A percentile compares a stretch with the other conserved stretches of the same genome.
Conservation (phyloP, 768 basidiomycete species). For the Phanerochaete sordida region DNA sequence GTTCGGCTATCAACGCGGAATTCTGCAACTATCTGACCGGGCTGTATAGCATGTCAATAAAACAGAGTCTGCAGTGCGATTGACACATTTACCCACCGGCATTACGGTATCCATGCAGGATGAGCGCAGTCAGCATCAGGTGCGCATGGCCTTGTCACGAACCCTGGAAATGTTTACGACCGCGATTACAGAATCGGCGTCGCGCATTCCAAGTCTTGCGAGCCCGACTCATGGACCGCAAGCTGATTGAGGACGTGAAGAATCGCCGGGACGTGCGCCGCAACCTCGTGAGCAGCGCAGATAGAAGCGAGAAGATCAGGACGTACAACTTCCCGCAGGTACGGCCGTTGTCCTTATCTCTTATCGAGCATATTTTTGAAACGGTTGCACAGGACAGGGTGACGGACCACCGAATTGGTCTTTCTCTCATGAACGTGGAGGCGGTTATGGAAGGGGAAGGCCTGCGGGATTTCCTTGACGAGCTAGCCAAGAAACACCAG, state of each 20-base stretch:
- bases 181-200: slow-evolving; percentile 67
- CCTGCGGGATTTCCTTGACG: slow-evolving; percentile 53
- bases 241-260: slow-evolving; percentile 65
- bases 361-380: neutral
- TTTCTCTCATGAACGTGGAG: slow-evolving; percentile 66
- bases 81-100: slow-evolving; percentile 91
- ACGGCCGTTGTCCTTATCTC: slow-evolving; percentile 11
- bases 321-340: slow-evolving; percentile 95
- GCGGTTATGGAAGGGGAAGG: slow-evolving; percentile 67
- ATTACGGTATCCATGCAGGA: slow-evolving; percentile 98
- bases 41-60: slow-evolving; percentile 86
- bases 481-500: slow-evolving; percentile 39
- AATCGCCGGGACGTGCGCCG: slow-evolving; percentile 66
- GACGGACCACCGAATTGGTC: slow-evolving; percentile 86
- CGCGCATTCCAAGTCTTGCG: slow-evolving; percentile 89
- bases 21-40: neutral
- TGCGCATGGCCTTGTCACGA: slow-evolving; percentile 26
- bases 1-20: slow-evolving; percentile 9
- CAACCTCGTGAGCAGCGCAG: slow-evolving; percentile 75
- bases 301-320: slow-evolving; percentile 91
- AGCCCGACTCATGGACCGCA: slow-evolving; percentile 80
- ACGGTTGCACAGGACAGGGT: slow-evolving; percentile 66
- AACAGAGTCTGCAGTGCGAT: slow-evolving; percentile 94
- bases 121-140: slow-evolving; percentile 93
- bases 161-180: neutral